Base-by-base conservation (phyloP, 441 rosid genomes). In the Breynia disticha region DNA sequence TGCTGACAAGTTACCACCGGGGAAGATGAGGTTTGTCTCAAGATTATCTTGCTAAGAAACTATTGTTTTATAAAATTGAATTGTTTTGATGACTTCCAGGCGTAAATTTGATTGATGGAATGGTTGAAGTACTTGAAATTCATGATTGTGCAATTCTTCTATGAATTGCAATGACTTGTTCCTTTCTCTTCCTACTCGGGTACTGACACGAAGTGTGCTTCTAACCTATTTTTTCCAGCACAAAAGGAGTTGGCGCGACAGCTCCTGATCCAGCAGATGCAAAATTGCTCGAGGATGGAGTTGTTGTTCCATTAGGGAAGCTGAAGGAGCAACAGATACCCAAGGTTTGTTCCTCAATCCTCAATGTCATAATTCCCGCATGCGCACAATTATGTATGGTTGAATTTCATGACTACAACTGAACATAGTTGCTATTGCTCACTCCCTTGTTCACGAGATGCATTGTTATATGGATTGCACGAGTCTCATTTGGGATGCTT, bases 181-280 rank as follows among this genome's bases (percentile, higher is more conserved):
- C 41, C 44, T 16, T 47, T 35, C 16, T 51, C 39, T 44, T 54
- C 24, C 21, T 9, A 54, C 49, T 19, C 2, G 39, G 20, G 15
- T 4, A 18, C 19, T 39, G 17, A 55, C 64, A 20, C 15, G 13
- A 60, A 48, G 46, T 48, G 28, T 41, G 44, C 52, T 55, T 60
- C 64, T 7, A 48, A 60, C 18, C 56, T 48, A 43, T 50, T 58
- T 32, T 46, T 57, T 73, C 65, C 80, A 87, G 96, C 79, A 83
- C 93, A 43, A 87, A 90, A 67, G 95, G 91, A 53, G 86, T 87
- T 16, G 96, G 96, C 55, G 60, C 63, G 58, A 82, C 93, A 63
- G 79, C 81, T 53, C 93, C 95, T 42, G 79, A 82, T 72, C 79
- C 71, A 41, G 61, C 73, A 2, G 88, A 79, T 65, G 77, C 85